A percentile compares a stretch with the other conserved stretches of the same genome.
Evolutionary conservation across 2,329 filamentous ascomycete genomes (phyloP).

Genomic region (Coniochaeta sp.): DNA sequence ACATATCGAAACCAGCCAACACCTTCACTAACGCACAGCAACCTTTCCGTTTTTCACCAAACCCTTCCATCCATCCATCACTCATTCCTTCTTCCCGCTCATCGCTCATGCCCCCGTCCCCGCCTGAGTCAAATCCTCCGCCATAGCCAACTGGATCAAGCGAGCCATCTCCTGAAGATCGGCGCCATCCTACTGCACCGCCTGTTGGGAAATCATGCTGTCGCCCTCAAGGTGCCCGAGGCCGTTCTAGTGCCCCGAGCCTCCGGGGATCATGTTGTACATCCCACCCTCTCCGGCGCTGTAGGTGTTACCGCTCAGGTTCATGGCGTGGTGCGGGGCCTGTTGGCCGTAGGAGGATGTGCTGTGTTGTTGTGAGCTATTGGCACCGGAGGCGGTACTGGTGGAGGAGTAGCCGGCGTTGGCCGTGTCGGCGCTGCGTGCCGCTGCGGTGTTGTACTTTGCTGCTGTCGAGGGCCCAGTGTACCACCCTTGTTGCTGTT

Average conservation of each 20-base stretch:
- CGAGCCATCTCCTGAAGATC: too few species aligned
- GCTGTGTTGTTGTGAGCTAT: slow-evolving; percentile 5
- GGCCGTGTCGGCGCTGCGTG: slow-evolving; percentile 12
- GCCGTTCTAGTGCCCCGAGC: not conserved
- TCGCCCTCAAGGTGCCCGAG: too few species aligned
- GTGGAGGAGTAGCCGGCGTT: slow-evolving; percentile 7
- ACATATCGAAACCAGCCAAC: too few species aligned
- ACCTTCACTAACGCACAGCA: too few species aligned
- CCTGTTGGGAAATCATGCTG: too few species aligned
- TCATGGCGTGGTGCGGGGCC: slow-evolving; percentile 13
- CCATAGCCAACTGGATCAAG: too few species aligned
- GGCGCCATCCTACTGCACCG: too few species aligned
- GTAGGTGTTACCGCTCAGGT: slow-evolving; percentile 17
- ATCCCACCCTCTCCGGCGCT: slow-evolving; percentile 16
- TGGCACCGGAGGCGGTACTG: slow-evolving; percentile 3
- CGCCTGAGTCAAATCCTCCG: too few species aligned
- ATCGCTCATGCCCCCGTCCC: too few species aligned
- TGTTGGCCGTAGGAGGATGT: slow-evolving; percentile 5
- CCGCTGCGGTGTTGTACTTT: not conserved
- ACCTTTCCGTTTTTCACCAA: too few species aligned
- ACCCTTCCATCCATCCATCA: too few species aligned
- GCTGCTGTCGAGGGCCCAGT: not conserved
- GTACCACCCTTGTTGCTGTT: slow-evolving; percentile 12
- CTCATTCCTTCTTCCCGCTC: too few species aligned
- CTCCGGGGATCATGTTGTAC: slow-evolving; percentile 16